phyloP scores from a whole-genome alignment of 83 land plant species.

The Diphasiastrum complanatum region DNA sequence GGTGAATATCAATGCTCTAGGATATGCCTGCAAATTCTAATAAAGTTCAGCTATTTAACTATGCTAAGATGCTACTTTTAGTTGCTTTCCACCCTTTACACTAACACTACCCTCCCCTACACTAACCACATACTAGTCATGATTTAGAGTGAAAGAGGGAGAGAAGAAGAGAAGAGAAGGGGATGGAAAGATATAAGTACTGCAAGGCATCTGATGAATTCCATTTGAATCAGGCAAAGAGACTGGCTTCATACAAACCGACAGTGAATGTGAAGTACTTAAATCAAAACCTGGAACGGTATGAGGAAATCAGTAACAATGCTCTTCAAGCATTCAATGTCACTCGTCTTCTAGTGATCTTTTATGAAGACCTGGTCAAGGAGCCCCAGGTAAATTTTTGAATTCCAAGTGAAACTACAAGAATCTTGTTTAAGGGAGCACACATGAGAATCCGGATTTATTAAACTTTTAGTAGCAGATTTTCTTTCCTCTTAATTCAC shows the following conservation, averaged over 20 bases:
- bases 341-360: slow-evolving; percentile 50
- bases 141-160: too few relatives aligned
- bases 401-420: neutral
- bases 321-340: slow-evolving; percentile 48
- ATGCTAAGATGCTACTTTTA: too few relatives aligned
- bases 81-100: too few relatives aligned
- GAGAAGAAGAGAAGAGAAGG: too few relatives aligned
- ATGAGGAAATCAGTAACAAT: slow-evolving; percentile 31
- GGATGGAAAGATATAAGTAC: too few relatives aligned
- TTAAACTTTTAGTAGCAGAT: neutral
- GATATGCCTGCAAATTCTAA: too few relatives aligned
- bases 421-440: neutral
- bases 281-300: slow-evolving; percentile 33
- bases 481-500: neutral
- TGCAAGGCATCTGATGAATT: too few relatives aligned
- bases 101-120: too few relatives aligned
- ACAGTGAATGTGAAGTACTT: slow-evolving; percentile 34
- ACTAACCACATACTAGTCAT: too few relatives aligned
- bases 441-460: neutral
- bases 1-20: too few relatives aligned
- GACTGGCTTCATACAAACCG: slow-evolving; percentile 62
- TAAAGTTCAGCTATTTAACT: too few relatives aligned
- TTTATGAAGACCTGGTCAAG: slow-evolving; percentile 59
- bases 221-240: slow-evolving; percentile 73
- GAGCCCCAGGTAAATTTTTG: slow-evolving; percentile 38